Base-by-base conservation (phyloP, 2,329 filamentous ascomycete species). In the Hypoxylon sp. region DNA sequence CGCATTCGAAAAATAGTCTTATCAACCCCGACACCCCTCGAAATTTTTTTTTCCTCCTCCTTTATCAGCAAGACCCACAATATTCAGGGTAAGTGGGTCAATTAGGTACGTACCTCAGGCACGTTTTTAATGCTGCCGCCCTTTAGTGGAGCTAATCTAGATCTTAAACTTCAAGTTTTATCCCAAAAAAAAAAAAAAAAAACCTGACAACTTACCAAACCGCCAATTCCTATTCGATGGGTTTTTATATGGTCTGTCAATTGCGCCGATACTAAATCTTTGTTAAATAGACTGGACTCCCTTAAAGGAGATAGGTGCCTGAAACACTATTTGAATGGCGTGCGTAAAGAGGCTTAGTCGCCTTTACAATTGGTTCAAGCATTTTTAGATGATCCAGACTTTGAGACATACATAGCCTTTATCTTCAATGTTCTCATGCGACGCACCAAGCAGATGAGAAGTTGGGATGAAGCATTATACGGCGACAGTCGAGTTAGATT, bases 1-100 rank as follows among this genome's bases (percentile, higher is more conserved):
- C 67, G 51, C 59, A 69, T 66, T 62, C 38, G 25, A 61, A 65
- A 71, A 63, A 57, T 58, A 45, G 60, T 52, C 68, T 71, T 71
- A 69, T 71, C 68, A 46, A 51, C 28, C 49, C 38, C 21, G 32
- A 32, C 17, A 34, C 63, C 65, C 63, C 60, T 67, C 65, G 60
- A 70, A 70, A 62, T 48, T 50, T 70, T 70, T 56, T 68, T 62
- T 51, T 51, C 46, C 36, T 51, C 48, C 50, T 19, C 25, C 48
- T 67, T 64, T 64, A 67, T 69, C 61, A 67, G 55, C 30, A 56
- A 52, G 67, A n/a, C 30, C 60, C 56, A 62, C 57, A 38, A 5
- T 55, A 21, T 43, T 6, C 14, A 28, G 36, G 11, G 41, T 50
- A n/a, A 60, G 21, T 49, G 50, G 50, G 17, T 13, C 43, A 3